Evolutionary conservation across 2,329 filamentous ascomycete genomes (phyloP).

Genomic region (Drechslerella coelobrocha): DNA sequence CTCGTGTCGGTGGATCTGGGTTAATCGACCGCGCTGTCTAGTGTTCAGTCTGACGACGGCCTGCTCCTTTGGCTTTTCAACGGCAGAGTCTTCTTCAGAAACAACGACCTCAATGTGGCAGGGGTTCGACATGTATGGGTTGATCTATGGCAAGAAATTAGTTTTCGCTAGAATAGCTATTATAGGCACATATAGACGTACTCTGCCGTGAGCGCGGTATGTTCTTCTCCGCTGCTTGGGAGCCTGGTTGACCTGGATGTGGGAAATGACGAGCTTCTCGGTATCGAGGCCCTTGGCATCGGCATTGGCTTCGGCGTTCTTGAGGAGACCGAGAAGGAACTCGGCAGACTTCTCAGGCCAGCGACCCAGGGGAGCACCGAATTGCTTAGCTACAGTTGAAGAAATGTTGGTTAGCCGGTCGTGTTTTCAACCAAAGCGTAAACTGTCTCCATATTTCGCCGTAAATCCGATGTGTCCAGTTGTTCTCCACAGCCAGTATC

Average conservation of each 20-base stretch:
- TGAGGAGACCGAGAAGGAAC: conserved; percentile 95
- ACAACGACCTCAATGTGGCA: conserved; percentile 99
- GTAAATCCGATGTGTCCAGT: not conserved
- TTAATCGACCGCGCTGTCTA: conserved; percentile 82
- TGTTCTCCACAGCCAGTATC: not conserved
- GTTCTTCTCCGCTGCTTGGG: conserved; percentile 99
- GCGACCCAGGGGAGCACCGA: conserved; percentile 95
- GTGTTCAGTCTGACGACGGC: conserved; percentile 72
- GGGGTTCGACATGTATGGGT: conserved; percentile 99
- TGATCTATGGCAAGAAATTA: conserved; percentile 71
- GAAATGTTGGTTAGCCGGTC: conserved; percentile 9
- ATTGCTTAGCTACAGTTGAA: conserved; percentile 81
- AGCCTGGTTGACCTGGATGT: conserved; percentile 99
- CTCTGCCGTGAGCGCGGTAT: conserved; percentile 99
- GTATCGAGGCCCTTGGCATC: conserved; percentile 98
- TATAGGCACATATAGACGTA: conserved; percentile 66
- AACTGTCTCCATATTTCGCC: not conserved
- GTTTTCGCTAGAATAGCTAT: conserved; percentile 50
- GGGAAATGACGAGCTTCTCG: conserved; percentile 96
- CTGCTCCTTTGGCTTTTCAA: conserved; percentile 78
- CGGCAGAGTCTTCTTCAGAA: conserved; percentile 93
- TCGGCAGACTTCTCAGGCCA: conserved; percentile 99
- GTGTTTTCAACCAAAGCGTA: not conserved
- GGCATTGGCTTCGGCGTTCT: conserved; percentile 96
- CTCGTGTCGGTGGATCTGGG: conserved; percentile 61